phyloP scores from a whole-genome alignment of 768 basidiomycete genomes.

The Leccinum obscurum region DNA sequence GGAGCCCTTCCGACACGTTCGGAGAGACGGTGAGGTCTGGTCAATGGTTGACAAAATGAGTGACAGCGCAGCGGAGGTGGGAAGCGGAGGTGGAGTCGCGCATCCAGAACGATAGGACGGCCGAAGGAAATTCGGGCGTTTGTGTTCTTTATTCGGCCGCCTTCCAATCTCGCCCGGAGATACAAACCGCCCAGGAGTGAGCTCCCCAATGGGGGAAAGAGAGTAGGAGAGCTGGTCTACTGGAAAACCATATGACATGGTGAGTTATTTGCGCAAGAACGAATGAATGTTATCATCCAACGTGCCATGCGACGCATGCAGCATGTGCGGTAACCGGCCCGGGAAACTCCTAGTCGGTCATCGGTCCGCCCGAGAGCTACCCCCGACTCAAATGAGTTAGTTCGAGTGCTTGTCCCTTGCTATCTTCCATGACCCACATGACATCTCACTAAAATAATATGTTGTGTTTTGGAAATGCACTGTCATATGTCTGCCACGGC shows the following conservation, averaged over 20 bases:
- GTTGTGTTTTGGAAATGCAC: neutral
- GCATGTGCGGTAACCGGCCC: neutral
- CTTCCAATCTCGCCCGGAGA: neutral
- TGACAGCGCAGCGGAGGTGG: neutral
- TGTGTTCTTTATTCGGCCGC: neutral
- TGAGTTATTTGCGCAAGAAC: neutral
- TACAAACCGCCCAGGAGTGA: neutral
- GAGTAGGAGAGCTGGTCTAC: neutral
- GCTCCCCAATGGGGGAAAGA: neutral
- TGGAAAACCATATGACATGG: neutral
- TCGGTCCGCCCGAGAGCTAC: neutral
- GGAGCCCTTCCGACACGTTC: neutral
- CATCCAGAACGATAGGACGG: neutral
- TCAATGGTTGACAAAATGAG: neutral
- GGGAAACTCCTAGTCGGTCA: neutral
- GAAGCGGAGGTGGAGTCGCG: neutral
- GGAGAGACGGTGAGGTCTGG: neutral
- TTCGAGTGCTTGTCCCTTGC: neutral
- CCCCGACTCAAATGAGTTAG: neutral
- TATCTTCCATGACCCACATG: neutral
- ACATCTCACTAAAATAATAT: neutral
- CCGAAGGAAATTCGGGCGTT: neutral
- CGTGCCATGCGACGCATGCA: neutral
- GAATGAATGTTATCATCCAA: too few relatives aligned
- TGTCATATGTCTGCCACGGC: neutral